A percentile compares a stretch with the other conserved stretches of the same genome.
Evolutionary conservation across 331 rosid genomes (phyloP).

Genomic region (Quercus phellos): DNA sequence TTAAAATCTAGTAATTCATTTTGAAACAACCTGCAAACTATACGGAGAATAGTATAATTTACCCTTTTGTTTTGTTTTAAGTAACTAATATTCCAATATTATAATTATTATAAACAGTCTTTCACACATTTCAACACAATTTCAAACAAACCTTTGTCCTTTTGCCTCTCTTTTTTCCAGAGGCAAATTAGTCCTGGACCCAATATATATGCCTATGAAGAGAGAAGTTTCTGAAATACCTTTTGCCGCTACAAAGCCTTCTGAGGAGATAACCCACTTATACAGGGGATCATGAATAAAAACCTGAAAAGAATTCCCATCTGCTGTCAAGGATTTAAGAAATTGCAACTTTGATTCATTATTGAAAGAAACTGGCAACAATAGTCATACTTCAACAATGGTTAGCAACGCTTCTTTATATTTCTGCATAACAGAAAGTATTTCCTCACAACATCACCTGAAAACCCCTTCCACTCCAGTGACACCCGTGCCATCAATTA

Average conservation of each 20-base stretch:
- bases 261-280: slow-evolving; percentile 92
- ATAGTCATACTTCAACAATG: slow-evolving; percentile 62
- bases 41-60: too few relatives aligned
- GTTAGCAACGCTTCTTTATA: slow-evolving; percentile 90
- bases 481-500: slow-evolving; percentile 90
- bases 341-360: neutral
- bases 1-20: too few relatives aligned
- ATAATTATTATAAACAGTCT: neutral
- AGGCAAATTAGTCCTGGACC: neutral
- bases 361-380: neutral
- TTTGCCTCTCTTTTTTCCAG: neutral
- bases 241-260: slow-evolving; percentile 95
- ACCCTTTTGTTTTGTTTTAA: too few relatives aligned
- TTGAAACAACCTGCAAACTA: too few relatives aligned
- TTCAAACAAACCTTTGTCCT: neutral
- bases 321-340: slow-evolving; percentile 11
- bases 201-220: neutral
- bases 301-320: slow-evolving; percentile 49
- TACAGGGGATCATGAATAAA: slow-evolving; percentile 94
- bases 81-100: neutral
- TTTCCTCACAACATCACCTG: slow-evolving; percentile 94
- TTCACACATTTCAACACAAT: neutral
- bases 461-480: slow-evolving; percentile 93
- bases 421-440: slow-evolving; percentile 86
- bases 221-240: slow-evolving; percentile 31